Base-by-base conservation (phyloP, 768 basidiomycete genomes). In the Obba rivulosa region DNA sequence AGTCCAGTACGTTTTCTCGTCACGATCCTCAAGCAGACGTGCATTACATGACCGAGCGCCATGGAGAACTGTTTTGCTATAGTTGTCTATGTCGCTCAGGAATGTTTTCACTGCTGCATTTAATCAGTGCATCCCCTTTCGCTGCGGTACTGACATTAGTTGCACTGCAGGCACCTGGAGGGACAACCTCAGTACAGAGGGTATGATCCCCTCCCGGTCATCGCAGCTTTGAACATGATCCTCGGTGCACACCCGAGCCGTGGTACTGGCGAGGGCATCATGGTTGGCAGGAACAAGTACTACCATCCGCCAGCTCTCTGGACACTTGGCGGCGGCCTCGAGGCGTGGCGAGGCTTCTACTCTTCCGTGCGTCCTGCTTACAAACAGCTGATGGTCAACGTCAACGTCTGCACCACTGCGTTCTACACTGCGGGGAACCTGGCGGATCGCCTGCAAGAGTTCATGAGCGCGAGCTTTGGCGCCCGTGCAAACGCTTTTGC, bases 401-500 rank as follows among this genome's bases (percentile, higher is more conserved):
- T 66, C 60, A 81, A 65, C 48, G 73, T 68, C 65, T 86, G 67
- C 54, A 78, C 74, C 24, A 71, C 73, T 3, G 73, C 73, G 11
- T 78, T 76, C 54, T 71, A 74, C 52, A 60, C 50, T 3, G 63
- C 62, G 21, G 70, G 73, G 2, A 76, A 75, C 24, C 57, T 80
- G 4, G 75, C 74, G 14, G 58, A 56, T 7, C 65, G 71, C 2
- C 68, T 81, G 66, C 44, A 66, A 13, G 60, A 61, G 9, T 78
- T 78, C 57, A 53, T 59, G 21, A 56, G 70, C 1, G 71, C 74
- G 3, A 80, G 76, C 50, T 83, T 78, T 52, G 80, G 81, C 11
- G 86, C 79, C 3, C 76, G 80, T 21, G 59, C 73, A 28, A 70
- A 69, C n/a, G 77, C 66, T 0, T 91, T 88, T 54, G 82, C 78